Percentiles rank a stretch among this genome's conserved stretches.
phyloP scores from a whole-genome alignment of 129 eudicot species.

The Pittosporum tobira region DNA sequence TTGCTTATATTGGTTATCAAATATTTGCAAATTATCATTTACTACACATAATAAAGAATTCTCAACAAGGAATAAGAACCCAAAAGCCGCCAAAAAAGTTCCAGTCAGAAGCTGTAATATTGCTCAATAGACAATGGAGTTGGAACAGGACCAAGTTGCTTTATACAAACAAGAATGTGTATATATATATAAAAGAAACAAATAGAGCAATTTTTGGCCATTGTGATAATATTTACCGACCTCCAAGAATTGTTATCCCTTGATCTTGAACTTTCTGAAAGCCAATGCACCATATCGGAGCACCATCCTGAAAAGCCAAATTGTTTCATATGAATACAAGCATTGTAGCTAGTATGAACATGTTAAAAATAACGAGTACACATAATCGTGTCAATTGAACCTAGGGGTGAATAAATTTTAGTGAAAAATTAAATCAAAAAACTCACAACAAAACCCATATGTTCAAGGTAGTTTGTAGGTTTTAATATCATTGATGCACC shows the following conservation, averaged over 20 bases:
- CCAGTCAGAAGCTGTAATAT: not conserved
- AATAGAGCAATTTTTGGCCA: not conserved
- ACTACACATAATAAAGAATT: too few species aligned
- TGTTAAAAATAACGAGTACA: not conserved
- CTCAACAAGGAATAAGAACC: too few species aligned
- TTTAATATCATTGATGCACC: slow-evolving; percentile 72
- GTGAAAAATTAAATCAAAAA: not conserved
- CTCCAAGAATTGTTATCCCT: slow-evolving; percentile 85
- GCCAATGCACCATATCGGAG: slow-evolving; percentile 90
- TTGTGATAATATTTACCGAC: slow-evolving; percentile 26
- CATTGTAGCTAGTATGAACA: slow-evolving; percentile 4
- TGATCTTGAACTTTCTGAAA: slow-evolving; percentile 59
- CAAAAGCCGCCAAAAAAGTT: too few species aligned
- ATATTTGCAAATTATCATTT: too few species aligned
- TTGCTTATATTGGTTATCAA: too few species aligned
- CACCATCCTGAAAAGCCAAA: slow-evolving; percentile 59
- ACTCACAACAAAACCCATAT: slow-evolving; percentile 69
- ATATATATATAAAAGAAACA: too few species aligned
- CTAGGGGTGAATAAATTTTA: not conserved
- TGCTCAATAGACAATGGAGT: not conserved
- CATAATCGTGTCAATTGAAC: not conserved
- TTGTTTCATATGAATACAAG: slow-evolving; percentile 1
- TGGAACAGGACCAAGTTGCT: not conserved
- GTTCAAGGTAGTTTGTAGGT: slow-evolving; percentile 76
- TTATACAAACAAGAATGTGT: too few species aligned